phyloP scores from a whole-genome alignment of 345 rosid species.

The Reutealis trisperma region DNA sequence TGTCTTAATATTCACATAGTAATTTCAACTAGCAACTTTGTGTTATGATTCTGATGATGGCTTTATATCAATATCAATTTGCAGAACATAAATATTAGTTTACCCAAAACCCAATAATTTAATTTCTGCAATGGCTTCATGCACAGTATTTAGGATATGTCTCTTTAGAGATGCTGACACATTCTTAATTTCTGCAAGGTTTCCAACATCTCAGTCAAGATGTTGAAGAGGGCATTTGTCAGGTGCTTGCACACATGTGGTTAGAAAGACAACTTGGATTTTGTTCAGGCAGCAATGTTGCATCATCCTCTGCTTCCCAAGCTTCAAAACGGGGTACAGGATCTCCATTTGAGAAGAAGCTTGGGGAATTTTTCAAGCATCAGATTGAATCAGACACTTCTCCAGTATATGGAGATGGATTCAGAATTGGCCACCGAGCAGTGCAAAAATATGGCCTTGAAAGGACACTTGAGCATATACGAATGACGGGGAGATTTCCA shows the following conservation, averaged over 20 bases:
- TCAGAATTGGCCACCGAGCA: constrained; percentile 77
- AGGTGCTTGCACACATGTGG: constrained; percentile 97
- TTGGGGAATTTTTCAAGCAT: constrained; percentile 86
- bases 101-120: neutral
- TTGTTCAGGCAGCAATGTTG: constrained; percentile 37
- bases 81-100: neutral
- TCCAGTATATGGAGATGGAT: constrained; percentile 88
- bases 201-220: constrained; percentile 75
- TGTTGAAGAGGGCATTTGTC: constrained; percentile 97
- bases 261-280: constrained; percentile 54
- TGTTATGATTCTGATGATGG: neutral
- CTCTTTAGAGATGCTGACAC: neutral
- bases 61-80: neutral
- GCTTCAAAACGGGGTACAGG: constrained; percentile 70
- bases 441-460: constrained; percentile 68
- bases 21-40: neutral
- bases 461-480: constrained; percentile 84
- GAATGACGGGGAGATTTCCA: constrained; percentile 83
- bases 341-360: constrained; percentile 87
- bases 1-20: neutral
- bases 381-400: constrained; percentile 92
- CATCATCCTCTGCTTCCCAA: constrained; percentile 53
- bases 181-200: constrained; percentile 43
- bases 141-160: neutral
- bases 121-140: neutral